These are phyloP conservation scores for Ophiostoma australiae DNA, from an alignment of 2,329 filamentous ascomycete genomes.

Conservation along the genomic window DNA sequence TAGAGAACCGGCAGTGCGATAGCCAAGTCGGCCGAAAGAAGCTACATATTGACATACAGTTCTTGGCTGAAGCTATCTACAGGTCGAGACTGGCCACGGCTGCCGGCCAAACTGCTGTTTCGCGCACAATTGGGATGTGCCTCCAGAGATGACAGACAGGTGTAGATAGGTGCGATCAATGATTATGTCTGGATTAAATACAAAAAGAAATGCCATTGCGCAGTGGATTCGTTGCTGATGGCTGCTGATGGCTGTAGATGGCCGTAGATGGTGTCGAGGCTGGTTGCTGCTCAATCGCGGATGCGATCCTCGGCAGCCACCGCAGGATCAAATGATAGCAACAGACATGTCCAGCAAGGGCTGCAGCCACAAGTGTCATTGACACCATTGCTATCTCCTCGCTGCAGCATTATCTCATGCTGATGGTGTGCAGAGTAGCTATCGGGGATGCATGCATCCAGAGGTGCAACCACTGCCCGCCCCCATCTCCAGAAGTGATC, in stretches of 20 bases:
- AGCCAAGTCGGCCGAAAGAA: not conserved
- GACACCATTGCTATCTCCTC: not conserved
- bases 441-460: not conserved
- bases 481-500: not conserved
- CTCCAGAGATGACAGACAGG: not conserved
- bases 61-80: not conserved
- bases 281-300: not conserved
- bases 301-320: not conserved
- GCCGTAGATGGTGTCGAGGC: not conserved
- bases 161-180: too few species aligned
- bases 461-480: not conserved
- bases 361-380: not conserved
- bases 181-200: too few species aligned
- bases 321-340: not conserved
- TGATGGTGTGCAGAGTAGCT: not conserved
- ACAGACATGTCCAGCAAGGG: not conserved
- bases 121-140: not conserved
- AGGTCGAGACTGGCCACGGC: not conserved
- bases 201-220: too few species aligned
- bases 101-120: not conserved
- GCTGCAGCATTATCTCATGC: not conserved
- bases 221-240: not conserved
- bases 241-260: not conserved
- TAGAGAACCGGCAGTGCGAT: not conserved
- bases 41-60: not conserved